phyloP scores from a whole-genome alignment of 805 yeast genomes.

The Phaffomyces antillensis region DNA sequence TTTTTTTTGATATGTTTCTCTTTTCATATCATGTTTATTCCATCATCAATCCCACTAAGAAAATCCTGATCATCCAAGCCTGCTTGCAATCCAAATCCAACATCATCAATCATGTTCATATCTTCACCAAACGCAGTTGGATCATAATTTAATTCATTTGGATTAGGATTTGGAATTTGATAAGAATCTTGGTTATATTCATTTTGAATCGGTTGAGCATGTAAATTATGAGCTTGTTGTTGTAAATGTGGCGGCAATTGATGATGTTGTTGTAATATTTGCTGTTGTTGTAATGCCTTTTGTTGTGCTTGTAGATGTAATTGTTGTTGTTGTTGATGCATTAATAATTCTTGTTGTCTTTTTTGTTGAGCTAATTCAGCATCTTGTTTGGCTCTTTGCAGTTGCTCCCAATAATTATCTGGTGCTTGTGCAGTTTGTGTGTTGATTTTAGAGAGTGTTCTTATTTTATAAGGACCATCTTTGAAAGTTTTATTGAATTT shows the following conservation, averaged over 20 bases:
- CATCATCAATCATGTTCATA: conserved; percentile 27
- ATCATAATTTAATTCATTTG: conserved; percentile 7
- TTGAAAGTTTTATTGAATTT: conserved; percentile 5
- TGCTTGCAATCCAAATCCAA: conserved; percentile 24
- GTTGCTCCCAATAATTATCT: conserved; percentile 19
- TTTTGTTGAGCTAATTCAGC: conserved; percentile 6
- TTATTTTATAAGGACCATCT: conserved; percentile 4
- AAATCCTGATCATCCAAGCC: conserved; percentile 29
- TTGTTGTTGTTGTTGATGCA: conserved; percentile 4
- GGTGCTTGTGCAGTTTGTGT: conserved; percentile 18
- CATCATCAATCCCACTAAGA: conserved; percentile 27
- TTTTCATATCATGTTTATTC: conserved; percentile 14
- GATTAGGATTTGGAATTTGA: conserved; percentile 1
- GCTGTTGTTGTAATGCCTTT: conserved; percentile 1
- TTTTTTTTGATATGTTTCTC: background rate
- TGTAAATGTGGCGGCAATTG: conserved; percentile 1
- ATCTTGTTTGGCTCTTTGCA: conserved; percentile 11
- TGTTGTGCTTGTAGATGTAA: background rate
- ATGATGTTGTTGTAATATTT: conserved; percentile 1
- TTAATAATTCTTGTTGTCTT: conserved; percentile 4
- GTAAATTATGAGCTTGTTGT: background rate
- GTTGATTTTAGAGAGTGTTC: conserved; percentile 10
- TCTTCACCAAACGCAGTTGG: conserved; percentile 13
- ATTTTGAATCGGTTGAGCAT: background rate
- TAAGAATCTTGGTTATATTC: background rate